Evolutionary conservation across 2,329 filamentous ascomycete genomes (phyloP).

Genomic region (Leptosphaerulina australis): DNA sequence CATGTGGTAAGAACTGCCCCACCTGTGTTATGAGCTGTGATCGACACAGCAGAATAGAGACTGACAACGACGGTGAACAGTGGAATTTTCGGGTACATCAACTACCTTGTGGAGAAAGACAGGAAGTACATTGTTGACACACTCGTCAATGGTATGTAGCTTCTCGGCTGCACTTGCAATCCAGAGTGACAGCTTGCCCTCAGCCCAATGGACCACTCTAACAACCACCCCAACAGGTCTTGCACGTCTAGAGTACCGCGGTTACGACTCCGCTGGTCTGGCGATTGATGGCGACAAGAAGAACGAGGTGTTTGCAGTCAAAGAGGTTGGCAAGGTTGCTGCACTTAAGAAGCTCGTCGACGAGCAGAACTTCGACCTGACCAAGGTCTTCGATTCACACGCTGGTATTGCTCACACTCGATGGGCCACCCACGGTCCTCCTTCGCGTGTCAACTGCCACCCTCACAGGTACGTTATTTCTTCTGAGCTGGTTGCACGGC

Average conservation of each 20-base stretch:
- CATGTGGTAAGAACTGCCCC: slow-evolving; percentile 48
- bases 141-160: slow-evolving; percentile 83
- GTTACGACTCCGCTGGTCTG: slow-evolving; percentile 96
- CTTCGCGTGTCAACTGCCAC: slow-evolving; percentile 95
- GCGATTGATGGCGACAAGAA: slow-evolving; percentile 98
- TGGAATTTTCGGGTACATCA: slow-evolving; percentile 98
- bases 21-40: slow-evolving; percentile 16
- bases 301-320: slow-evolving; percentile 96
- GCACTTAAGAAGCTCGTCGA: slow-evolving; percentile 94
- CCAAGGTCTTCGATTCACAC: slow-evolving; percentile 96
- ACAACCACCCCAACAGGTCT: slow-evolving; percentile 66
- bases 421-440: slow-evolving; percentile 97
- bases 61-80: slow-evolving; percentile 54
- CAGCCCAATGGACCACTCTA: slow-evolving; percentile 24
- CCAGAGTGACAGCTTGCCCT: slow-evolving; percentile 1
- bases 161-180: slow-evolving; percentile 2
- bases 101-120: slow-evolving; percentile 99
- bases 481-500: slow-evolving; percentile 42
- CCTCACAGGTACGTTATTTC: slow-evolving; percentile 81
- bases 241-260: slow-evolving; percentile 94
- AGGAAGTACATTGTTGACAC: slow-evolving; percentile 95
- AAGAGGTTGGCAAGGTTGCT: slow-evolving; percentile 98
- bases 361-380: slow-evolving; percentile 79
- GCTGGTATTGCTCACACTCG: slow-evolving; percentile 98
- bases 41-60: slow-evolving; percentile 11